These are phyloP conservation scores for Entomortierella chlamydospora DNA, from an alignment of 192 early-diverging fungal genomes.

Conservation along the genomic window DNA sequence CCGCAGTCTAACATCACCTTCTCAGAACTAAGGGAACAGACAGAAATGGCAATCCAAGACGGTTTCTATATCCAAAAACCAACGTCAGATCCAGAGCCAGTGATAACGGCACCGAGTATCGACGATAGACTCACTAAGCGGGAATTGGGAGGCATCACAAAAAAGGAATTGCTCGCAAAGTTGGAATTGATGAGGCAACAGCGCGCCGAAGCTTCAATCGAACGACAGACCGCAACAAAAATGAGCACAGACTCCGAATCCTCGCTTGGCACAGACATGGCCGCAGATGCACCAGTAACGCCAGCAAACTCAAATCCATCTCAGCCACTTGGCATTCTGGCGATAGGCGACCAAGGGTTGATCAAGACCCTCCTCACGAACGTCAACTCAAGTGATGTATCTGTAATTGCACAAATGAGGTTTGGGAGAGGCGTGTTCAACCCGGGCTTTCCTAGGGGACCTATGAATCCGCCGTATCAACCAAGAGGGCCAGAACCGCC, in stretches of 20 bases:
- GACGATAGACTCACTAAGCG: background rate
- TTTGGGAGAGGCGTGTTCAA: conserved; percentile 21
- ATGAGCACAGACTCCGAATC: background rate
- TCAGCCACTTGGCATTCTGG: conserved; percentile 20
- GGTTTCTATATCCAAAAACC: background rate
- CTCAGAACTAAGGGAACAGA: conserved; percentile 24
- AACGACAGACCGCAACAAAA: background rate
- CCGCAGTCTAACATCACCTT: background rate
- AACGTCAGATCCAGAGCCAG: background rate
- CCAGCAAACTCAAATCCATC: background rate
- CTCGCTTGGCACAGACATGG: background rate
- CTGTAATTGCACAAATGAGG: conserved; percentile 37
- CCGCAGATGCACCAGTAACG: background rate
- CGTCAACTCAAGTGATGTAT: background rate
- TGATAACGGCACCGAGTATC: background rate
- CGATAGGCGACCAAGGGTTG: conserved; percentile 14
- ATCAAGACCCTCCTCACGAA: conserved; percentile 21
- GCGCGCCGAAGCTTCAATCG: background rate
- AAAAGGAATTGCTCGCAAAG: conserved; percentile 25
- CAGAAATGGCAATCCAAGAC: conserved; percentile 26
- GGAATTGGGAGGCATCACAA: background rate
- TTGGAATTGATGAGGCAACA: background rate
- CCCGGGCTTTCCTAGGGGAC: too few species aligned
- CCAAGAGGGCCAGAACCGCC: background rate
- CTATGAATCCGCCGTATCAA: conserved; percentile 1